Conservation (phyloP, 2,329 filamentous ascomycete genomes). For the Capronia americana region DNA sequence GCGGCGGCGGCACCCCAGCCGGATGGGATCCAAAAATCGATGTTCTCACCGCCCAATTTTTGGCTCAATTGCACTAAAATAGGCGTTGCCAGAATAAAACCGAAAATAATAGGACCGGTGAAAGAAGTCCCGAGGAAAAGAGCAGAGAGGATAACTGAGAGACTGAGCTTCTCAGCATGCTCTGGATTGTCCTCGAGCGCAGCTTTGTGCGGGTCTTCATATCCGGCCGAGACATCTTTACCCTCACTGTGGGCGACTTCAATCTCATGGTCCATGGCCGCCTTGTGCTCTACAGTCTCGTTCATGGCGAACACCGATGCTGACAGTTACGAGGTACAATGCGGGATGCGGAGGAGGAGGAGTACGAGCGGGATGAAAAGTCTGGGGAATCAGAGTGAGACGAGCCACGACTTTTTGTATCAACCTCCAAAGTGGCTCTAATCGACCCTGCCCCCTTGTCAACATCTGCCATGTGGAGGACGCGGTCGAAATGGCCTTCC, state of each 20-base stretch:
- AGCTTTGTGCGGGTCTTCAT: conserved; percentile 34
- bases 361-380: conserved; percentile 8
- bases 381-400: conserved; percentile 22
- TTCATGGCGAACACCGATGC: conserved; percentile 20
- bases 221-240: conserved; percentile 24
- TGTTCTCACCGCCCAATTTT: conserved; percentile 29
- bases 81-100: conserved; percentile 32
- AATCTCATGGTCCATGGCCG: conserved; percentile 25
- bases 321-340: conserved; percentile 5
- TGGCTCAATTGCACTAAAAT: conserved; percentile 33
- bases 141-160: conserved; percentile 31
- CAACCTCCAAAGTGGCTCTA: conserved; percentile 18
- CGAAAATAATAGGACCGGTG: conserved; percentile 33
- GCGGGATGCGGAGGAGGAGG: conserved; percentile 4
- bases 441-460: conserved; percentile 13
- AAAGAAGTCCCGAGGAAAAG: conserved; percentile 34
- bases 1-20: conserved; percentile 33
- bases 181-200: conserved; percentile 34
- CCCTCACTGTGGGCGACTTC: conserved; percentile 27
- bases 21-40: conserved; percentile 33
- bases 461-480: conserved; percentile 20
- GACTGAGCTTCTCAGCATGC: conserved; percentile 29
- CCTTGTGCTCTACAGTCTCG: conserved; percentile 26
- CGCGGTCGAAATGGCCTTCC: not conserved
- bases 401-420: conserved; percentile 20